Base-by-base conservation (phyloP, 2,329 filamentous ascomycete species). In the Samsoniella hepiali region DNA sequence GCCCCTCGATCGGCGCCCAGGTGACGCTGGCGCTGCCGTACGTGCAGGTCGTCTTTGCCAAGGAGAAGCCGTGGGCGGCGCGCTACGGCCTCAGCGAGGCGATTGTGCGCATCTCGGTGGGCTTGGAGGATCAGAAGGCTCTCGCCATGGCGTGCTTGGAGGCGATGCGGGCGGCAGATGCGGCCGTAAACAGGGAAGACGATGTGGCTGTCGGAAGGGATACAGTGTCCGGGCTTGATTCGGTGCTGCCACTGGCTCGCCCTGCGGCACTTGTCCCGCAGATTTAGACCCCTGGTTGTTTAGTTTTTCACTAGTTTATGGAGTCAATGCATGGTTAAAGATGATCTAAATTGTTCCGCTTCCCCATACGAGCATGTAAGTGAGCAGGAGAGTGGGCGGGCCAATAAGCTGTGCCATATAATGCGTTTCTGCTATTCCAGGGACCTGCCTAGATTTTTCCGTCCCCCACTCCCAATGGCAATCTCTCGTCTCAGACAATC, bases 1-100 rank as follows among this genome's bases (percentile, higher is more conserved):
- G 55, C 0, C 83, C 83, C 1, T 82, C 85, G 67, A 73, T 86
- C 0, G 84, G 82, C 1, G 83, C 81, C 0, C 81, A 82, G 66
- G 72, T 79, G 59, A 84, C 82, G 10, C 72, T 86, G 2, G 76
- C 77, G 36, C 65, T 83, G 40, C 74, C 81, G 0, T 84, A 83
- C 67, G 80, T 78, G 63, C 75, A 78, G 65, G 67, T 77, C n/a
- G 70, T 78, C 3, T 82, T 78, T 66, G 74, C 72, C 5, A 73
- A 77, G 10, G 73, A 77, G 58, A 72, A 70, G 3, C 73, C 69
- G 36, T 73, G 75, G n/a, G 73, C 79, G 66, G 72, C 73, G 1
- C 66, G 66, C 3, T 75, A 77, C 42, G 81, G 78, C 0, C 68
- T 78, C 2, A 69, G 68, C 61, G 72, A 74, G 64, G 75, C 78